phyloP scores from a whole-genome alignment of 2,329 filamentous ascomycete species.

The Aschersonia sp. region DNA sequence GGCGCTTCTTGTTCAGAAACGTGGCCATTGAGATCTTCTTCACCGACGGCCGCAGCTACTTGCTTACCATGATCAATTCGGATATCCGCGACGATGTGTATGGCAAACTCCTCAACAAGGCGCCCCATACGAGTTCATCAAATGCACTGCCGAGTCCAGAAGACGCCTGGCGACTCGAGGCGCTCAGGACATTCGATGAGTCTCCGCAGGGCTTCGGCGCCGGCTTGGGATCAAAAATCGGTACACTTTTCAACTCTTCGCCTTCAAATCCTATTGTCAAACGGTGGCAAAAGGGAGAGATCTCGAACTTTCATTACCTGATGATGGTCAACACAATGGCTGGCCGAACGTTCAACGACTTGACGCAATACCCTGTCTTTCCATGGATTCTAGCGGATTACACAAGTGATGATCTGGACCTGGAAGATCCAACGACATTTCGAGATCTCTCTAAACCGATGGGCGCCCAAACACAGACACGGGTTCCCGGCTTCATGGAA shows the following conservation, averaged over 20 bases:
- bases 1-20: conserved; percentile 86
- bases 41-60: conserved; percentile 86
- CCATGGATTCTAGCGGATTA: conserved; percentile 96
- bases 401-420: conserved; percentile 79
- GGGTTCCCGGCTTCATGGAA: conserved; percentile 68
- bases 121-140: conserved; percentile 62
- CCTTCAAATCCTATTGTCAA: conserved; percentile 74
- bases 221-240: conserved; percentile 72
- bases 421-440: conserved; percentile 73
- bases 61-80: conserved; percentile 71
- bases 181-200: conserved; percentile 53
- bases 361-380: conserved; percentile 96
- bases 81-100: conserved; percentile 67
- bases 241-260: conserved; percentile 76
- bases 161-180: conserved; percentile 84
- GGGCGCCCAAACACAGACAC: conserved; percentile 69
- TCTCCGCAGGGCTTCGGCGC: conserved; percentile 55
- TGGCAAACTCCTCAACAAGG: conserved; percentile 59
- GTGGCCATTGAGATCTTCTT: conserved; percentile 97
- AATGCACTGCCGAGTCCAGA: conserved; percentile 63
- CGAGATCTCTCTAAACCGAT: conserved; percentile 90
- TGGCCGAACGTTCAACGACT: conserved; percentile 89
- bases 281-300: conserved; percentile 84
- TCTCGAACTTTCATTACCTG: conserved; percentile 96
- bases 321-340: conserved; percentile 99